Evolutionary conservation across 2,329 filamentous ascomycete genomes (phyloP).

Genomic region (Fusarium staphyleae): DNA sequence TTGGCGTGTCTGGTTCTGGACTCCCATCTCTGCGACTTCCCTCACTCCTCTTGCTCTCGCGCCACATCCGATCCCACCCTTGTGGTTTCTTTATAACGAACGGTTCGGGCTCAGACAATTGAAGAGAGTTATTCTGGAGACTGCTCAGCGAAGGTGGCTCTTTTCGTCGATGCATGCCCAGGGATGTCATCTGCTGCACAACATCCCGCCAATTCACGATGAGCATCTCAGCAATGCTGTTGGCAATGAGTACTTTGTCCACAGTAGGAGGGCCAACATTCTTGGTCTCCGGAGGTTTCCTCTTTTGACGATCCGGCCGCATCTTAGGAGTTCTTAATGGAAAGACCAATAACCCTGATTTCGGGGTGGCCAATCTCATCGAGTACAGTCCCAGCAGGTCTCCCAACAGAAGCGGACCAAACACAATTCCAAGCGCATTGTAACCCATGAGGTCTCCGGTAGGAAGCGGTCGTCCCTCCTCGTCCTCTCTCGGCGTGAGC

Average conservation of each 20-base stretch:
- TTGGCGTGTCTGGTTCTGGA: conserved; percentile 49
- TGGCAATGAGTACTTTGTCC: conserved; percentile 66
- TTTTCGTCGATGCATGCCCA: conserved; percentile 46
- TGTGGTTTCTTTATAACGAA: conserved; percentile 49
- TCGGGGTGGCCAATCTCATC: conserved; percentile 53
- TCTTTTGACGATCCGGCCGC: conserved; percentile 38
- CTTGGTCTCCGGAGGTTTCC: conserved; percentile 19
- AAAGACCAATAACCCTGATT: conserved; percentile 52
- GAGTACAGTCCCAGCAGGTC: conserved; percentile 62
- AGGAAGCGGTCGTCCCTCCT: conserved; percentile 58
- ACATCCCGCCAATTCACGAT: conserved; percentile 71
- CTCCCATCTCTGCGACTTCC: conserved; percentile 38
- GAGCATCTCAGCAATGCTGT: conserved; percentile 69
- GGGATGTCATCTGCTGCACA: conserved; percentile 63
- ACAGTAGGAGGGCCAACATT: conserved; percentile 45
- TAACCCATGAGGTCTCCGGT: conserved; percentile 70
- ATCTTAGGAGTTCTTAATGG: conserved; percentile 54
- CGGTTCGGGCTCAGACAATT: conserved; percentile 53
- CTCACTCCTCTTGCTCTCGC: conserved; percentile 27
- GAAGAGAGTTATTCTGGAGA: conserved; percentile 34
- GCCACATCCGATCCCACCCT: conserved; percentile 42
- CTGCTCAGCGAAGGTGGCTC: conserved; percentile 26
- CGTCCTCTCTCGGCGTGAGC: conserved; percentile 59
- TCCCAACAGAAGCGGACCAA: conserved; percentile 69
- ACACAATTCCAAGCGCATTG: conserved; percentile 66